A percentile compares a stretch with the other conserved stretches of the same genome.
Evolutionary conservation across 768 basidiomycete species (phyloP).

Genomic region (Podaxis sp.): DNA sequence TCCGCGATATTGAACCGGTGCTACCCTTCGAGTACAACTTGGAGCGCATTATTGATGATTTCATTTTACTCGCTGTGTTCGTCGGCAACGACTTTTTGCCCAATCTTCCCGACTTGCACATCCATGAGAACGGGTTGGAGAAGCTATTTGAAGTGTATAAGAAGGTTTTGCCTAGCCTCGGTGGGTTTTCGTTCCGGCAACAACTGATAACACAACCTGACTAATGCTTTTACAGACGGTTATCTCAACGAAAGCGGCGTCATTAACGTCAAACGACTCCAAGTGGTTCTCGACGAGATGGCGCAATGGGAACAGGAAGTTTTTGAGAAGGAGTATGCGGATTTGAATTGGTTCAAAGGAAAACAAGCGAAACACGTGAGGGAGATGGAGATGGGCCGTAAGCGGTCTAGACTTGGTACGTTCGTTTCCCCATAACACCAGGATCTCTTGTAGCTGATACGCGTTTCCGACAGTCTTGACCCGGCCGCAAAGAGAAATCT

Average conservation of each 20-base stretch:
- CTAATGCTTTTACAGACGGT: conserved; percentile 54
- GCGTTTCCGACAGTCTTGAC: conserved; percentile 56
- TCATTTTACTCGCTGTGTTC: conserved; percentile 94
- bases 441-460: conserved; percentile 20
- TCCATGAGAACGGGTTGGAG: conserved; percentile 96
- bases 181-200: conserved; percentile 31
- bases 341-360: conserved; percentile 91
- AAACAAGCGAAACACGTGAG: conserved; percentile 78
- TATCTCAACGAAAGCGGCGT: conserved; percentile 90
- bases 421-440: conserved; percentile 10
- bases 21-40: conserved; percentile 84
- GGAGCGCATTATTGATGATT: conserved; percentile 97
- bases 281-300: conserved; percentile 88
- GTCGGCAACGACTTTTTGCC: conserved; percentile 98
- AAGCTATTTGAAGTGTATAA: conserved; percentile 95
- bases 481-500: conserved; percentile 70
- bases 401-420: conserved; percentile 64
- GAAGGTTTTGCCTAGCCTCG: conserved; percentile 77
- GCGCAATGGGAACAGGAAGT: conserved; percentile 83
- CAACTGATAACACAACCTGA: background rate
- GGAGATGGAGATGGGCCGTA: conserved; percentile 61
- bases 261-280: conserved; percentile 79
- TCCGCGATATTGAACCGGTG: conserved; percentile 64
- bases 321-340: conserved; percentile 90
- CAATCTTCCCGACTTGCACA: conserved; percentile 94